Percentiles rank a stretch among this genome's conserved stretches.
Evolutionary conservation across 352 stramenopile genomes (phyloP).

Genomic region (Pythium sp.): DNA sequence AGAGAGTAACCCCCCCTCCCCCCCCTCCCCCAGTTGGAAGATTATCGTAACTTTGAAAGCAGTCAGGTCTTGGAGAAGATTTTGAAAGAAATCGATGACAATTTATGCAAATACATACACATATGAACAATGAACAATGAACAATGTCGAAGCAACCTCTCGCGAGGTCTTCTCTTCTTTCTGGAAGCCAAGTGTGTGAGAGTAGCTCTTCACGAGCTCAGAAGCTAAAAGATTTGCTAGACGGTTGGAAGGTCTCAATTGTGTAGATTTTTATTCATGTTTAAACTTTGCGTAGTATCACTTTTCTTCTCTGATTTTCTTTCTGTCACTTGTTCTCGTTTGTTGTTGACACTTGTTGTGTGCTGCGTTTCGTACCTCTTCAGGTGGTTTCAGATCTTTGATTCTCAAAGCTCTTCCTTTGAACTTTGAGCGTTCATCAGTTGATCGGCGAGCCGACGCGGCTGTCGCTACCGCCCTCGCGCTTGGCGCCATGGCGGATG

Average conservation of each 20-base stretch:
- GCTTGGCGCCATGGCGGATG: constrained; percentile 82
- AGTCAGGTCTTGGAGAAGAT: background rate
- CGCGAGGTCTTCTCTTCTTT: background rate
- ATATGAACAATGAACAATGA: background rate
- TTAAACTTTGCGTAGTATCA: background rate
- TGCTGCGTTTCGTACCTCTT: background rate
- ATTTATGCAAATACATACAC: background rate
- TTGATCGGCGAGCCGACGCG: constrained; percentile 15
- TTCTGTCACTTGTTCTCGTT: background rate
- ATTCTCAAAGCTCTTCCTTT: constrained; percentile 2
- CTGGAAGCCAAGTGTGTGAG: too few species aligned
- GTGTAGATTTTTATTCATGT: background rate
- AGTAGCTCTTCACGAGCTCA: background rate
- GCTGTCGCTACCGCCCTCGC: constrained; percentile 32
- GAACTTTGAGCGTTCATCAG: constrained; percentile 6
- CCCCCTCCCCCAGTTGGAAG: too few species aligned
- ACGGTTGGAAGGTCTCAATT: background rate
- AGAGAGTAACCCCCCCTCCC: background rate
- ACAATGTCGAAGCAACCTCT: background rate
- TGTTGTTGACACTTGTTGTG: background rate
- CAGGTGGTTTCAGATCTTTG: background rate
- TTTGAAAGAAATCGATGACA: background rate
- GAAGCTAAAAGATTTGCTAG: background rate
- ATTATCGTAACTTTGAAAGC: background rate
- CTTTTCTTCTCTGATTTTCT: background rate